Conservation (phyloP, 139 green algal genomes). For the Micromonas pusilla region DNA sequence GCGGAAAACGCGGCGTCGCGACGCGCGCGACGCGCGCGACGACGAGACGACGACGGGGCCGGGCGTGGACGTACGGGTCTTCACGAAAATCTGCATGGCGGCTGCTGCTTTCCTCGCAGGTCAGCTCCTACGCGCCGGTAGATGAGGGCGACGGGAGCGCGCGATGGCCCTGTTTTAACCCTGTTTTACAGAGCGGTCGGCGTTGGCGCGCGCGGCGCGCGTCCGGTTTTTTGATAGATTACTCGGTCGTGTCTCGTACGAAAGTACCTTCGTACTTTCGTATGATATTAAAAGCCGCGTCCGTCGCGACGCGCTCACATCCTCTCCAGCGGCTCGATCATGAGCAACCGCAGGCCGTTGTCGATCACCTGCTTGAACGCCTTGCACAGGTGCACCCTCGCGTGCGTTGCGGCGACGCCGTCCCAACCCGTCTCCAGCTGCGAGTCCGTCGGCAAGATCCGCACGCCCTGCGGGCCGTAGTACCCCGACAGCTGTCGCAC, state of each 20-base stretch:
- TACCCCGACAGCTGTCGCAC: slow-evolving; percentile 24
- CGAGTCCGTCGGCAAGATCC: slow-evolving; percentile 23
- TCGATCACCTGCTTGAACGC: slow-evolving; percentile 37
- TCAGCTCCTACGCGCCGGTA: too few species aligned
- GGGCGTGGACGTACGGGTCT: slow-evolving; percentile 12
- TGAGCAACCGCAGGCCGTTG: slow-evolving; percentile 34
- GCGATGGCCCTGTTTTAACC: too few species aligned
- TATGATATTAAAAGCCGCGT: too few species aligned
- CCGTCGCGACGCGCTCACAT: slow-evolving; percentile 35
- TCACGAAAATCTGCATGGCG: slow-evolving; percentile 29
- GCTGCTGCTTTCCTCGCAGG: too few species aligned
- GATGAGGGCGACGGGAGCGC: too few species aligned
- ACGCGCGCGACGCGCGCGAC: neutral
- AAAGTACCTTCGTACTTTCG: too few species aligned
- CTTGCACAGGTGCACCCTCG: slow-evolving; percentile 30
- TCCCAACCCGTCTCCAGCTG: neutral
- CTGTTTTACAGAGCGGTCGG: too few species aligned
- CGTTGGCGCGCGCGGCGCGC: too few species aligned
- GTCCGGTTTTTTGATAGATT: too few species aligned
- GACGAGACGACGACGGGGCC: neutral
- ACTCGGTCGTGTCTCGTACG: too few species aligned
- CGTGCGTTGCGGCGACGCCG: slow-evolving; percentile 12
- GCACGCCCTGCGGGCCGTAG: slow-evolving; percentile 30
- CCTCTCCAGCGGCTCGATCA: slow-evolving; percentile 37
- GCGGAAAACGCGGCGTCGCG: neutral